Evolutionary conservation across 805 yeast species (phyloP).

Genomic region (Cyberlindnera mississippiensis): DNA sequence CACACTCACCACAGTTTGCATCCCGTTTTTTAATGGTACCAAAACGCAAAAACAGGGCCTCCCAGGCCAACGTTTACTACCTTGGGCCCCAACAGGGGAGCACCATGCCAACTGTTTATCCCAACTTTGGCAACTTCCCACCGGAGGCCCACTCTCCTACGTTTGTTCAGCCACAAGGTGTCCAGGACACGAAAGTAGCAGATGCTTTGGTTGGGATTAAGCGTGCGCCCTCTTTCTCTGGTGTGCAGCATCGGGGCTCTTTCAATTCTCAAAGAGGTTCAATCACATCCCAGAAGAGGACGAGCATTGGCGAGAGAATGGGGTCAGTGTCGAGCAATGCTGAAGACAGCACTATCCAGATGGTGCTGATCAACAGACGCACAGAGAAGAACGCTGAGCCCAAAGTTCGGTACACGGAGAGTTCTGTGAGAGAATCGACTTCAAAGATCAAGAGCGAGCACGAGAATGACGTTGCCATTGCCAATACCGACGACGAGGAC

Average conservation of each 20-base stretch:
- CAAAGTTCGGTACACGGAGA: background rate
- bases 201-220: background rate
- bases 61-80: slow-evolving; percentile 9
- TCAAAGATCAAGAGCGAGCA: background rate
- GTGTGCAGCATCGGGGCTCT: background rate
- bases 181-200: background rate
- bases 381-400: slow-evolving; percentile 2
- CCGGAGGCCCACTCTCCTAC: slow-evolving; percentile 1
- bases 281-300: too few species aligned
- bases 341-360: slow-evolving; percentile 2
- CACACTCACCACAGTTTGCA: too few species aligned
- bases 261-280: background rate
- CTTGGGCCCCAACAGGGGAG: slow-evolving; percentile 3
- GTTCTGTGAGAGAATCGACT: background rate
- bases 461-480: background rate
- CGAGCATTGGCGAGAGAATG: background rate
- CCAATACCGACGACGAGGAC: background rate
- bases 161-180: background rate
- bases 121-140: background rate
- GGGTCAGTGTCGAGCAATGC: background rate
- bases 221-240: slow-evolving; percentile 8
- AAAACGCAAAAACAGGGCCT: slow-evolving; percentile 3
- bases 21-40: too few species aligned
- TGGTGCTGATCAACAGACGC: slow-evolving; percentile 13
- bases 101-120: background rate